Base-by-base conservation (phyloP, 768 basidiomycete genomes). In the Suillus ampliporus region DNA sequence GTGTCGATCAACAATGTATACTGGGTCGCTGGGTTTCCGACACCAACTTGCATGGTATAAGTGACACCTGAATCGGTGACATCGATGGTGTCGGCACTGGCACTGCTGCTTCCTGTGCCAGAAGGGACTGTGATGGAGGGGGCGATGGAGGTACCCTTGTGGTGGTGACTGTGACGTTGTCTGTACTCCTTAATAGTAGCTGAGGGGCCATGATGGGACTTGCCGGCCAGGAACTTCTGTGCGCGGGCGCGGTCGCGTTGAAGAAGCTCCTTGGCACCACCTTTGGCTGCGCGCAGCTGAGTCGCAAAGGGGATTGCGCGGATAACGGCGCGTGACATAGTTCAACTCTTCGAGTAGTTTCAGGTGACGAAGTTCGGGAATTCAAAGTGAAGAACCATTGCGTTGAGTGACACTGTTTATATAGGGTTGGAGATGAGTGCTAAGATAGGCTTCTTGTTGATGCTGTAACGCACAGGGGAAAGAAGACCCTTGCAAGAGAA, bases 1-100 rank as follows among this genome's bases (percentile, higher is more conserved):
- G 83, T 86, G 58, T 86, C 85, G 31, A 86, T 84, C 46, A 86
- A 74, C 38, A 87, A 79, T 2, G 76, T 82, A 68, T 78, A 85
- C 44, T 76, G 64, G 14, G 80, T 80, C 4, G 84, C 70, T 9
- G 84, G 83, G 60, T 67, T 75, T 10, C 85, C 85, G 26, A 88
- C 78, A 56, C 79, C 80, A 40, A 86, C 80, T 23, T 77, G 68
- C 64, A 80, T 75, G 15, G 81, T 82, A 72, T 86, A 87, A 26
- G 81, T 83, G n/a, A 86, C 82, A 60, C 73, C 77, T 63, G 87
- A 77, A 70, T 88, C 84, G 46, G 83, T 87, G 51, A 57, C 85
- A 64, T 86, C 82, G 61, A 87, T 79, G 35, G 60, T 34, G 41
- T 41, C 47, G 34, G 61, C 40, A 11, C 65, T 63, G 5, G 68